Evolutionary conservation across 495 filamentous ascomycete genomes (phyloP).

Genomic region (Usnea hakonensis): DNA sequence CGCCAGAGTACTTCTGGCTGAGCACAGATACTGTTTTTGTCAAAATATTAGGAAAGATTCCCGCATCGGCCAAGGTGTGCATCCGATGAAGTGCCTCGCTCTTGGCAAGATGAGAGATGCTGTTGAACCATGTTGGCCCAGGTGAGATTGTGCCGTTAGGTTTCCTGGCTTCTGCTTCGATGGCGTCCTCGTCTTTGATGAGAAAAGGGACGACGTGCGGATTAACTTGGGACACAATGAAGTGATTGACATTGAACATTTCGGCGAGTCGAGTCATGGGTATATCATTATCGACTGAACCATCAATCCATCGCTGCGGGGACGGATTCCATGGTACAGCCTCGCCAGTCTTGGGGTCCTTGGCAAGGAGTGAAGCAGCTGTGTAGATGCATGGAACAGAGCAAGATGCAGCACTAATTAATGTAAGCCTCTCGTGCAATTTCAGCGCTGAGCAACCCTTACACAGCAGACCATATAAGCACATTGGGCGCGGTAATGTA

Average conservation of each 20-base stretch:
- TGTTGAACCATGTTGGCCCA: constrained; percentile 54
- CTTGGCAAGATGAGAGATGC: constrained; percentile 66
- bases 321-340: constrained; percentile 76
- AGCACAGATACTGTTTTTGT: constrained; percentile 74
- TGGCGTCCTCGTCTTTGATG: constrained; percentile 56
- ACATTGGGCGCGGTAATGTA: constrained; percentile 92
- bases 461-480: constrained; percentile 93
- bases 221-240: constrained; percentile 94
- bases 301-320: constrained; percentile 81
- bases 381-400: constrained; percentile 85
- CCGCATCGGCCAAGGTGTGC: constrained; percentile 72
- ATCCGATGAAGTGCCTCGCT: constrained; percentile 75
- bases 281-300: constrained; percentile 87
- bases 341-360: constrained; percentile 73
- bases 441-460: constrained; percentile 28
- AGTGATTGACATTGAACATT: constrained; percentile 98
- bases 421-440: constrained; percentile 21
- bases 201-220: constrained; percentile 90
- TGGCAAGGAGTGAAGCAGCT: constrained; percentile 67
- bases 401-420: constrained; percentile 69
- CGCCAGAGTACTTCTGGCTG: constrained; percentile 87
- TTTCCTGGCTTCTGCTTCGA: constrained; percentile 30
- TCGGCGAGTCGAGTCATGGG: constrained; percentile 87
- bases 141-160: constrained; percentile 32
- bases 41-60: constrained; percentile 71